Evolutionary conservation across 2,329 filamentous ascomycete species (phyloP), one percentile per base, ranked within the genome.

Genomic region (Cladosporium austrohemisphaericum): DNA sequence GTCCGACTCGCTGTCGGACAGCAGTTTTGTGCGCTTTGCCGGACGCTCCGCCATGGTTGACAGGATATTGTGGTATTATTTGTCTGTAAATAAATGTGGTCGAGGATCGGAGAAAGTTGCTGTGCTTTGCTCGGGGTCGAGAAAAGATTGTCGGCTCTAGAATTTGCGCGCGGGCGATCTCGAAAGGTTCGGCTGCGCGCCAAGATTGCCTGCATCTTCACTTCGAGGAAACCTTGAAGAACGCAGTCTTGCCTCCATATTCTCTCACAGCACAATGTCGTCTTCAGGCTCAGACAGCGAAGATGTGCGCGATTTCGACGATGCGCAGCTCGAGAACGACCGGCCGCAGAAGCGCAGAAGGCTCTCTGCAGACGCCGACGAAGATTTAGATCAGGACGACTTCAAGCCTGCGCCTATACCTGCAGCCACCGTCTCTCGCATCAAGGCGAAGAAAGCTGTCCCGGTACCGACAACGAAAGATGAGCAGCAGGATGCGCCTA

Each of bases 11-110:
- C 48, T 51, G 36, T 58, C 55, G 11, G 63, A 57, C 31, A 68
- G 59, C 11, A 67, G 54, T 47, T 65, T 67, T 14, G 62, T 54
- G 41, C 64, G 58, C 55, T 66, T 67, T 2, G 58, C 51, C 10
- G 63, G 61, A 14, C 51, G 52, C 19, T 49, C 52, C 45, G 43
- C 41, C 22, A 35, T 43, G 41, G 1, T 38, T 9, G 33, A 18
- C 38, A n/a, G 26, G 20, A 19, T 19, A 6, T 6, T 8, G 5
- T 23, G 19, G 13, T 11, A 16, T 18, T 5, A 18, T 5, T 22
- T 33, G 8, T n/a, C n/a, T n/a, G n/a, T 13, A 25, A 5, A 22
- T 29, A 8, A 29, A 29, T 4, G 16, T 20, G 25, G 38, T n/a
- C 19, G 10, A 19, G 8, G n/a, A 7, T 28, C 19, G 14, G 13